Evolutionary conservation across 2,329 filamentous ascomycete genomes (phyloP).

Genomic region (Zymoseptoria crescenta): DNA sequence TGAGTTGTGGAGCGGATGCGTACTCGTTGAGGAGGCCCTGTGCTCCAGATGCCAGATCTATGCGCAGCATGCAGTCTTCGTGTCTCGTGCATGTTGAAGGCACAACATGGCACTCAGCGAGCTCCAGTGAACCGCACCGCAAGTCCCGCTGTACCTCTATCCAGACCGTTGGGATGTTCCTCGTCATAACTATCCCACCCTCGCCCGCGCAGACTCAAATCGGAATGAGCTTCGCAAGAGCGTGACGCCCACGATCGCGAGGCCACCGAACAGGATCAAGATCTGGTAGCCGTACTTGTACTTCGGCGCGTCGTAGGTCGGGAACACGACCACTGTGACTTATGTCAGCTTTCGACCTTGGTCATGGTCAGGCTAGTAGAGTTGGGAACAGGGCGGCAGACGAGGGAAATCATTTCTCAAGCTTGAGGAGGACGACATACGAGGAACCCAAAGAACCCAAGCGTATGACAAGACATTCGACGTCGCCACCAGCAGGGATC

Average conservation of each 20-base stretch:
- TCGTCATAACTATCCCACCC: neutral
- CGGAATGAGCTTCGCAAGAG: neutral
- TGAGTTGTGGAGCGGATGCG: too few species aligned
- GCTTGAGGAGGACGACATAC: neutral
- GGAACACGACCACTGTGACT: constrained; percentile 5
- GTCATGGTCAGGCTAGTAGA: neutral
- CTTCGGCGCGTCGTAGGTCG: constrained; percentile 14
- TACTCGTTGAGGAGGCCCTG: too few species aligned
- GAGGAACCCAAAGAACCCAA: neutral
- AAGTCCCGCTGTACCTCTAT: too few species aligned
- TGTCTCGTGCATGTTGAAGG: too few species aligned
- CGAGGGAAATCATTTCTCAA: too few species aligned
- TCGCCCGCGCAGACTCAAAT: neutral
- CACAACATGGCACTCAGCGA: too few species aligned
- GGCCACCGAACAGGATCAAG: constrained; percentile 8
- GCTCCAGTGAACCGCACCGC: too few species aligned
- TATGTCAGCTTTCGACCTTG: neutral
- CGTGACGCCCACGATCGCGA: constrained; percentile 7
- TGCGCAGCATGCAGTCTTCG: too few species aligned
- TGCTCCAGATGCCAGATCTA: too few species aligned
- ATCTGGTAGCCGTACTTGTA: constrained; percentile 14
- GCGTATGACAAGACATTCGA: neutral
- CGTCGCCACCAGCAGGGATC: neutral
- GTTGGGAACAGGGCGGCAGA: too few species aligned
- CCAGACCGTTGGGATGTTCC: too few species aligned